These are phyloP conservation scores for Antrodiella citrinella DNA, from an alignment of 768 basidiomycete genomes.

Conservation along the genomic window DNA sequence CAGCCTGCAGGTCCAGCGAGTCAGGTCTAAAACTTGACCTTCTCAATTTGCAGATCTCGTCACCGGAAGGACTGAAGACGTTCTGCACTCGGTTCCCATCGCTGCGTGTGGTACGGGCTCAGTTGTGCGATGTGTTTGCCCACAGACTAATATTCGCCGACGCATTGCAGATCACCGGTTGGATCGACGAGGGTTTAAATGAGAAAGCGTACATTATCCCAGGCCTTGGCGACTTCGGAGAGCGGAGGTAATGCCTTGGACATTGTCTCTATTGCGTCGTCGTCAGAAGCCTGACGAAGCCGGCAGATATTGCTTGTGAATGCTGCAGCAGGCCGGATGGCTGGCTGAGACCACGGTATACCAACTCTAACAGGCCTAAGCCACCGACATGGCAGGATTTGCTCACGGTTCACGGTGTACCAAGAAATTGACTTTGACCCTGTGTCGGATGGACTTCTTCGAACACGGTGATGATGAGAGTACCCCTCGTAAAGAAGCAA, in stretches of 20 bases:
- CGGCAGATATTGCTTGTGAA: conserved; percentile 13
- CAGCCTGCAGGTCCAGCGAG: neutral
- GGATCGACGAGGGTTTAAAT: conserved; percentile 91
- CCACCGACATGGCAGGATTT: neutral
- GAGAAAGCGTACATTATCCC: conserved; percentile 88
- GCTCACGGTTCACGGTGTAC: neutral
- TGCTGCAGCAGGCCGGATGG: neutral
- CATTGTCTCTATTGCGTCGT: neutral
- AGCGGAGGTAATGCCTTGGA: conserved; percentile 51
- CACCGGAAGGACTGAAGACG: conserved; percentile 80
- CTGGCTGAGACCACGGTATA: neutral
- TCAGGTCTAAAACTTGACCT: neutral
- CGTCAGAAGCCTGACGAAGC: too few species aligned
- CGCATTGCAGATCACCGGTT: conserved; percentile 70
- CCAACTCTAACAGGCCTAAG: neutral
- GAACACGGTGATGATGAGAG: neutral
- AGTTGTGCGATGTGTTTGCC: too few species aligned
- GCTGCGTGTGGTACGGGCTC: conserved; percentile 63
- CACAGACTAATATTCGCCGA: neutral
- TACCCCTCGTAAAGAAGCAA: neutral
- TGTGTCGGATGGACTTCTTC: neutral
- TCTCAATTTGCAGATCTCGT: conserved; percentile 59
- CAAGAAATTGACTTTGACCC: neutral
- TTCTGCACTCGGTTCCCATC: conserved; percentile 73
- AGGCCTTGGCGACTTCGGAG: conserved; percentile 96